Evolutionary conservation across 108 stramenopile genomes (phyloP).

Genomic region (Discostella pseudostelligera): DNA sequence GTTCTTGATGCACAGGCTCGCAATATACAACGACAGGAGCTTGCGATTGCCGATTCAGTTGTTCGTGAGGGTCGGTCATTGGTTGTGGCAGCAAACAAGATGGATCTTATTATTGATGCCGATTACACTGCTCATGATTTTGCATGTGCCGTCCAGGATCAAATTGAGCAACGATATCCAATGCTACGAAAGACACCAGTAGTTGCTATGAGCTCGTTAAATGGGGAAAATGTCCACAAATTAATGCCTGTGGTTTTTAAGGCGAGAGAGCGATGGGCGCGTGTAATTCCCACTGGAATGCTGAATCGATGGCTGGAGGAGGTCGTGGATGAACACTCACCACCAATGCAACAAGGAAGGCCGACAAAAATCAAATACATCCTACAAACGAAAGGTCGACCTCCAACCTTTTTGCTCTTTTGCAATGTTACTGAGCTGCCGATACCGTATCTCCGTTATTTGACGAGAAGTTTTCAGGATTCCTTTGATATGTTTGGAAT

Average conservation of each 20-base stretch:
- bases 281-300: conserved; percentile 65
- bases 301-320: conserved; percentile 86
- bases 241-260: conserved; percentile 80
- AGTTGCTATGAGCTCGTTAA: conserved; percentile 74
- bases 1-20: conserved; percentile 83
- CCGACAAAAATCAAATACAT: conserved; percentile 80
- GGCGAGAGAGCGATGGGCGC: conserved; percentile 78
- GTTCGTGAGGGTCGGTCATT: conserved; percentile 87
- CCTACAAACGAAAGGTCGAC: conserved; percentile 83
- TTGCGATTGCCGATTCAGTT: conserved; percentile 87
- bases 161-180: conserved; percentile 78
- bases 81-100: conserved; percentile 90
- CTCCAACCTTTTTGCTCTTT: conserved; percentile 87
- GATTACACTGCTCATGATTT: conserved; percentile 65
- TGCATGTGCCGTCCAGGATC: conserved; percentile 66
- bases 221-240: conserved; percentile 57
- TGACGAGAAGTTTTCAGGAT: conserved; percentile 84
- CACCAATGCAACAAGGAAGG: conserved; percentile 58
- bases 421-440: conserved; percentile 71
- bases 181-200: conserved; percentile 83
- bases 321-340: conserved; percentile 59
- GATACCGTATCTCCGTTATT: conserved; percentile 65
- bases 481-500: conserved; percentile 81
- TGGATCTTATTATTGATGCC: conserved; percentile 79
- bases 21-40: conserved; percentile 77